Conservation (phyloP, 73 alveolate species). For the Paramecium sonneborni region DNA sequence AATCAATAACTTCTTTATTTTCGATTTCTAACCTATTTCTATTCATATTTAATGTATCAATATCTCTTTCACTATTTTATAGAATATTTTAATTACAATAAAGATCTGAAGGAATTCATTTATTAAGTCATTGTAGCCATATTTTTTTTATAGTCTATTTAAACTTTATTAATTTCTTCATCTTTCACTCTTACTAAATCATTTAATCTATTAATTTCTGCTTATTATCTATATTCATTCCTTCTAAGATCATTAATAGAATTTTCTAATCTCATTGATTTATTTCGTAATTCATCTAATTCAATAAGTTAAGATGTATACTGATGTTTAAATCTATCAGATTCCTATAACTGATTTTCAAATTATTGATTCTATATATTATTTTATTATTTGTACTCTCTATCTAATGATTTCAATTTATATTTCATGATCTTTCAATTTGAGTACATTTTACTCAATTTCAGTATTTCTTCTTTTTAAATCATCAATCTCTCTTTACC, state of each 20-base stretch:
- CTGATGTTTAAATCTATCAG: slow-evolving; percentile 37
- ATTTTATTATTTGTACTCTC: neutral
- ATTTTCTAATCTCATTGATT: neutral
- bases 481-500: slow-evolving; percentile 47
- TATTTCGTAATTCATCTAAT: neutral
- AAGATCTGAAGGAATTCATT: slow-evolving; percentile 25
- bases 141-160: slow-evolving; percentile 25
- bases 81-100: neutral
- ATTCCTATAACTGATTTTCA: slow-evolving; percentile 9
- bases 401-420: neutral
- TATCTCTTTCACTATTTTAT: neutral
- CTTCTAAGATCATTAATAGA: neutral
- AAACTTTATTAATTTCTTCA: slow-evolving; percentile 18
- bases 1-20: neutral
- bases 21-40: neutral
- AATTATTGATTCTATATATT: neutral
- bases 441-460: neutral
- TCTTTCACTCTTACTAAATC: slow-evolving; percentile 45
- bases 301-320: neutral
- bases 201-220: slow-evolving; percentile 21
- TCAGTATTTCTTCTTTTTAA: slow-evolving; percentile 38
- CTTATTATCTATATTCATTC: slow-evolving; percentile 14
- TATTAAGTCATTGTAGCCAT: neutral
- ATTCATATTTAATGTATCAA: neutral
- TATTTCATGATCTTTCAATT: neutral